phyloP scores from a whole-genome alignment of 805 yeast species.

The Scheffersomyces ergatensis region DNA sequence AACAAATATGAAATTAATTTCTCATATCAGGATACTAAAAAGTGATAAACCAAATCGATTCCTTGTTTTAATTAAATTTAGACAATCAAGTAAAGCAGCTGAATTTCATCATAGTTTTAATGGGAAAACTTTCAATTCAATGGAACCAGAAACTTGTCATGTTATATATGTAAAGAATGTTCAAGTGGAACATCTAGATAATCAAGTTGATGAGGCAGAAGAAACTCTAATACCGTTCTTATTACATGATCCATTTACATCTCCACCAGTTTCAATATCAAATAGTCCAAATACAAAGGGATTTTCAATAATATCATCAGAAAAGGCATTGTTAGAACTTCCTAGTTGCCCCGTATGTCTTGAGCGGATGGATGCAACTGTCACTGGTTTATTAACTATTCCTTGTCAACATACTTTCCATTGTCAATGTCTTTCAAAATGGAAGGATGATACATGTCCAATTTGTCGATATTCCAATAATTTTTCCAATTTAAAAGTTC shows the following conservation, averaged over 20 bases:
- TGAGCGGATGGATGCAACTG: slow-evolving; percentile 78
- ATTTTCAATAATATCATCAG: not conserved
- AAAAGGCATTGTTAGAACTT: slow-evolving; percentile 46
- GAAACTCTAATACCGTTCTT: slow-evolving; percentile 57
- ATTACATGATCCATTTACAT: slow-evolving; percentile 71
- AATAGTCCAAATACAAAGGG: slow-evolving; percentile 1
- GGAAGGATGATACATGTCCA: slow-evolving; percentile 91
- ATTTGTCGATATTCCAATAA: slow-evolving; percentile 77
- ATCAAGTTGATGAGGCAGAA: slow-evolving; percentile 9
- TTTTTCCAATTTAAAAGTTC: slow-evolving; percentile 30
- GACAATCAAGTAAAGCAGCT: slow-evolving; percentile 52
- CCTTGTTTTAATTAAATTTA: slow-evolving; percentile 76
- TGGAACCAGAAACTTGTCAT: slow-evolving; percentile 88
- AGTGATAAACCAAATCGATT: slow-evolving; percentile 67
- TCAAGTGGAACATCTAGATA: slow-evolving; percentile 27
- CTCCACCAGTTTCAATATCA: slow-evolving; percentile 7
- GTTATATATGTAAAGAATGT: slow-evolving; percentile 68
- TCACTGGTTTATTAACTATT: slow-evolving; percentile 80
- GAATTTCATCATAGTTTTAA: slow-evolving; percentile 64
- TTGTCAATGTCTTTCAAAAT: slow-evolving; percentile 80
- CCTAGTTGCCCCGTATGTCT: slow-evolving; percentile 94
- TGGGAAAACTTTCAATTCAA: slow-evolving; percentile 74
- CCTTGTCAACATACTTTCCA: slow-evolving; percentile 94
- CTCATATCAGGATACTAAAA: slow-evolving; percentile 72
- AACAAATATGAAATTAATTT: slow-evolving; percentile 47